Base-by-base conservation (phyloP, 192 early-diverging fungal species). In the Entomortierella beljakovae region DNA sequence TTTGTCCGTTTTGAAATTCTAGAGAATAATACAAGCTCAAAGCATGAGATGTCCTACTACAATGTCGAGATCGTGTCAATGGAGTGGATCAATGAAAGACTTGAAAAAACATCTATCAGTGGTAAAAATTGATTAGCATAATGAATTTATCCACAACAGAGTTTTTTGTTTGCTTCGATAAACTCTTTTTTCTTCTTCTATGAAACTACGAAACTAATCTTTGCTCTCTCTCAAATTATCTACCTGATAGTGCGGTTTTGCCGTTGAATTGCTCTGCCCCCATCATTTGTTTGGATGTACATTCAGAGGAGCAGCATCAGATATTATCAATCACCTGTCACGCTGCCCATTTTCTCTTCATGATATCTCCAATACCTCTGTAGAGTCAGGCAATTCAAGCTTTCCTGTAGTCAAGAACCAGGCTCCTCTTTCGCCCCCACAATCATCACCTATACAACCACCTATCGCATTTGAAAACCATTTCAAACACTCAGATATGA, bases 21-120 rank as follows among this genome's bases (percentile, higher is more conserved):
- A 70, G 68, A 61, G 68, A 37, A 61, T 61, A n/a, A 61, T 70
- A 2, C 23, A 55, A 18, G 58, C 57, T 16, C 68, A 61, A 51
- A 29, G 37, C 23, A 34, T 70, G 13, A 48, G 59, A 23, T 70
- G 68, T 61, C 59, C 59, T 5, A 70, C 68, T 16, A 54, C 68
- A 8, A 70, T 55, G 68, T 5, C 37, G 25, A 70, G 58, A 33
- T 70, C 58, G 6, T 70, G 68, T 26, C 68, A 70, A 22, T 70
- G 68, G 68, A 46, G 16, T 35, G 68, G 68, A 46, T 28, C 49
- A 29, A 42, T 70, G 38, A 46, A 54, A 46, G 68, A 70, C 13
- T 37, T 61, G 26, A 28, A 55, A 2, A 18, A 52, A 28, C 68
- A 70, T 61, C 68, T 70, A 37, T 37, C n/a, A 20, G 42, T 54